A percentile compares a stretch with the other conserved stretches of the same genome.
Evolutionary conservation across 1,284 basidiomycete species (phyloP).

Genomic region (Nidula niveotomentosa): DNA sequence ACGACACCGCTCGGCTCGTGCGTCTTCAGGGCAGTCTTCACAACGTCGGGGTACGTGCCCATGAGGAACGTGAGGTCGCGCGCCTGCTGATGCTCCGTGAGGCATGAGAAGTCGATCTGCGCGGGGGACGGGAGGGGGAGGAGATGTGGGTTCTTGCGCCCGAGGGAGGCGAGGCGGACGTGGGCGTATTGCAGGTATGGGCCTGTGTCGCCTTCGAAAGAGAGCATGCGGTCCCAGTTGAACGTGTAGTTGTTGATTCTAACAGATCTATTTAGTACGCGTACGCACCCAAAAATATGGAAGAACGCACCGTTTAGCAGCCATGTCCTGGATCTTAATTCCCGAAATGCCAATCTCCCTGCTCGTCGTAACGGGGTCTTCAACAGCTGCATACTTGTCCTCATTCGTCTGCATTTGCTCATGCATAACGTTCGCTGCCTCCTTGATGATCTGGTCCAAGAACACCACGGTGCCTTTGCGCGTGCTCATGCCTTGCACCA

Average conservation of each 20-base stretch:
- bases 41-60: constrained; percentile 89
- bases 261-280: constrained; percentile 3
- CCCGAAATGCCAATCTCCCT: constrained; percentile 93
- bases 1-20: constrained; percentile 92
- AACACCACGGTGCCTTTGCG: constrained; percentile 97
- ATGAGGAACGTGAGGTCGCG: constrained; percentile 88
- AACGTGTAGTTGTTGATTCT: constrained; percentile 98
- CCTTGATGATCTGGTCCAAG: constrained; percentile 92
- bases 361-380: constrained; percentile 83
- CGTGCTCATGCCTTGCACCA: constrained; percentile 97
- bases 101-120: constrained; percentile 69
- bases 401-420: constrained; percentile 97
- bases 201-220: constrained; percentile 97
- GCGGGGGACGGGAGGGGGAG: constrained; percentile 73
- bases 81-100: constrained; percentile 74
- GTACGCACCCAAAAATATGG: background rate
- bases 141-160: constrained; percentile 91
- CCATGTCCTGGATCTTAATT: constrained; percentile 99
- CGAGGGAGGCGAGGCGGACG: constrained; percentile 91
- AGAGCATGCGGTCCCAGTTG: constrained; percentile 94
- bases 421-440: constrained; percentile 92
- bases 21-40: constrained; percentile 81
- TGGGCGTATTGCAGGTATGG: constrained; percentile 97
- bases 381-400: constrained; percentile 89
- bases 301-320: constrained; percentile 76